Base-by-base conservation (phyloP, 306 rosid species). In the Phaseolus lunatus region DNA sequence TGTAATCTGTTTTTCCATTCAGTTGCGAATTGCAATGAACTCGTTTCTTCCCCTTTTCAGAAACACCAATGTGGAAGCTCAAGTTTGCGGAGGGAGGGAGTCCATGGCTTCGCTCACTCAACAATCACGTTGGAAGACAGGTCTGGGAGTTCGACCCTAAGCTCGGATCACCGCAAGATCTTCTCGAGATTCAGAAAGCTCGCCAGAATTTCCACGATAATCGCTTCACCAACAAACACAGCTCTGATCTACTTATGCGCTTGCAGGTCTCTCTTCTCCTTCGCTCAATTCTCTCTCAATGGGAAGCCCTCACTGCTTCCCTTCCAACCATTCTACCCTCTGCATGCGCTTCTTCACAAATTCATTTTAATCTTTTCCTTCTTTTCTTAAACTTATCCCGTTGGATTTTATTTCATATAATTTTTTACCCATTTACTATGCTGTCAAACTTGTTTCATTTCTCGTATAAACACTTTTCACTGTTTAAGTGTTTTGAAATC, bases 231-330 rank as follows among this genome's bases (percentile, higher is more conserved):
- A 76, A 70, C 59, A 84, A 89, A 73, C 98, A 93, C 77, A 91
- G 98, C 81, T 43, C 92, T 78, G 98, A 93, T 86, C 86, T 87
- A 2, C 89, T 91, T 45, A 88, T 93, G 96, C 98, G 98, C 85
- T 27, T 89, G 79, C 98, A 93, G 93, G 98, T 14, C 5, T 39
- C 19, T 31, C n/a, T 18, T 47, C 27, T 45, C 37, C 0, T 1
- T 80, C 48, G 0, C 18, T 64, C 9, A 63, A 27, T 43, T 71
- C 7, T 35, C 45, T 31, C 35, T 31, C 7, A n/a, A n/a, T n/a
- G n/a, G n/a, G n/a, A n/a, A n/a, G n/a, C n/a, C n/a, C n/a, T n/a
- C n/a, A n/a, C n/a, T n/a, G n/a, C n/a, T n/a, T n/a, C n/a, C n/a
- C n/a, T n/a, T n/a, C n/a, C n/a, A n/a, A n/a, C n/a, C n/a, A n/a